Evolutionary conservation across 352 stramenopile species (phyloP), one percentile per base, ranked within the genome.

Genomic region (Blastocystis sp.): DNA sequence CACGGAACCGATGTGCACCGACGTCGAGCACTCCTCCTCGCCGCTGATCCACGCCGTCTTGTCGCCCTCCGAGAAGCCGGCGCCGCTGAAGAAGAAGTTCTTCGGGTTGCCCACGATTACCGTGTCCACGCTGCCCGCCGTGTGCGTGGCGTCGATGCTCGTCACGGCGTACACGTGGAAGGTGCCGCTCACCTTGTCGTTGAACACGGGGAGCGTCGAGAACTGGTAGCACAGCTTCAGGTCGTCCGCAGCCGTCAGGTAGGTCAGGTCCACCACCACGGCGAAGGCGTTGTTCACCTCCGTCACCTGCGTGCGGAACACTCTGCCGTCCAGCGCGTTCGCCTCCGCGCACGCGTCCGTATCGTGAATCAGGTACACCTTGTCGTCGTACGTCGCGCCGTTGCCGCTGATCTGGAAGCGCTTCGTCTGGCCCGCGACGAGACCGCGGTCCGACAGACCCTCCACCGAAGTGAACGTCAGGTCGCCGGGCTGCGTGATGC

Each of bases 221-320:
- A 85, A 85, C 74, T 85, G 74, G 61, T 85, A 85, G 74, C 74
- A 85, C 74, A 85, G 9, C 13, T 16, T n/a, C 24, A 69, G 61
- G 19, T 85, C 45, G 21, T 13, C 13, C 26, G 3, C 74, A 31
- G 74, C 12, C 13, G 74, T 85, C 74, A 69, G 4, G 61, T 85
- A 85, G 10, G 35, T 29, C 45, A 85, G 13, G 33, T 51, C 39
- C 74, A 85, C 74, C 37, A 85, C 74, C 50, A 85, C 51, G 0
- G 74, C 74, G 26, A 85, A 85, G 41, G 26, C 74, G 35, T 67
- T 85, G 35, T 67, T 26, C 19, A 67, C 21, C 50, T 85, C 74
- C 74, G 24, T 70, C 37, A 85, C 74, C 61, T n/a, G 6, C 37
- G 74, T 85, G 26, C 12, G 37, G 51, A 85, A 85, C 74, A 85